Evolutionary conservation across 139 green algal genomes (phyloP).

Genomic region (Nannochloris sp.): DNA sequence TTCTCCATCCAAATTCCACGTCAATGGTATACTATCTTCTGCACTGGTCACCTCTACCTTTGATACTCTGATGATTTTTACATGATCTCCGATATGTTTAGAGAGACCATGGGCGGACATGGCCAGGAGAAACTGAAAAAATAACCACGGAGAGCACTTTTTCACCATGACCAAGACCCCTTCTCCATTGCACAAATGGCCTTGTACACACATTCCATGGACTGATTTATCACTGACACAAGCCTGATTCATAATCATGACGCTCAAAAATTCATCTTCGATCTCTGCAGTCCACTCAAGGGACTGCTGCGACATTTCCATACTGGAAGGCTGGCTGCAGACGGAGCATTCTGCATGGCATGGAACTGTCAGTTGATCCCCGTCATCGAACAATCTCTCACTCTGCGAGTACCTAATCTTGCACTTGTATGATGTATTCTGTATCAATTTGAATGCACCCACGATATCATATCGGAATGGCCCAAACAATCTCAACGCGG

Average conservation of each 20-base stretch:
- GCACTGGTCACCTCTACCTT: no score
- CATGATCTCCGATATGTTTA: no score
- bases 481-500: constrained; percentile 59
- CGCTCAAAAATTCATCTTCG: constrained; percentile 48
- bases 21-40: no score
- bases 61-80: no score
- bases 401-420: not conserved
- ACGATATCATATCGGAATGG: constrained; percentile 46
- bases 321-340: not conserved
- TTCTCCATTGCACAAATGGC: constrained; percentile 65
- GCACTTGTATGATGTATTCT: constrained; percentile 3
- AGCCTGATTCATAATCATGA: constrained; percentile 69
- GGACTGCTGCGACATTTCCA: no score
- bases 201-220: constrained; percentile 53
- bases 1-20: no score
- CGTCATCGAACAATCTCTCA: not conserved
- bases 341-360: not conserved
- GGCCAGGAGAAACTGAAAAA: constrained; percentile 61
- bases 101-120: constrained; percentile 34
- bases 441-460: constrained; percentile 27
- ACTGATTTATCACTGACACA: constrained; percentile 65
- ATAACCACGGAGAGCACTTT: constrained; percentile 42
- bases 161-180: constrained; percentile 69
- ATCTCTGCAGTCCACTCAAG: not conserved
- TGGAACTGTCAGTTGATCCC: not conserved